A percentile compares a stretch with the other conserved stretches of the same genome.
phyloP scores from a whole-genome alignment of 495 filamentous ascomycete genomes.

The Trichocladium uniseriatum region DNA sequence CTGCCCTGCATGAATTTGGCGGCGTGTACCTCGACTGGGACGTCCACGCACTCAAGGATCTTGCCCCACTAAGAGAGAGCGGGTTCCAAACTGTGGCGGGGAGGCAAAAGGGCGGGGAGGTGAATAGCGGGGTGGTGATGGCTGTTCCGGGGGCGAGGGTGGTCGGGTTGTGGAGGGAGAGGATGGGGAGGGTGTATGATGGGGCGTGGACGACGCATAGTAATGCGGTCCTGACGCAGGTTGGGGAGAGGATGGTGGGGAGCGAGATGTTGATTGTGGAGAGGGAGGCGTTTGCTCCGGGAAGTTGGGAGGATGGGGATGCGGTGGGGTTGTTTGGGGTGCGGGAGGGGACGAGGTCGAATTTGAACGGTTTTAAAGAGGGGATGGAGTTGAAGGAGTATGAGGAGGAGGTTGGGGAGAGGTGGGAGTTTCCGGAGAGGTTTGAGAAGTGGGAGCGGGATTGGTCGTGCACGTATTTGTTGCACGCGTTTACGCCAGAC shows the following conservation, averaged over 20 bases:
- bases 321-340: constrained; percentile 23
- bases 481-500: constrained; percentile 13
- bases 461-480: constrained; percentile 10
- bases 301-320: constrained; percentile 11
- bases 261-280: constrained; percentile 18
- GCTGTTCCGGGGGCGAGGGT: background rate
- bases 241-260: constrained; percentile 6
- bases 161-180: constrained; percentile 1
- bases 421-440: constrained; percentile 6
- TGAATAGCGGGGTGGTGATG: constrained; percentile 18
- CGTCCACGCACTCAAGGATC: constrained; percentile 12
- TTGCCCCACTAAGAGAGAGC: constrained; percentile 1
- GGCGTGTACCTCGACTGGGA: constrained; percentile 21
- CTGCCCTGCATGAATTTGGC: constrained; percentile 6
- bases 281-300: constrained; percentile 14
- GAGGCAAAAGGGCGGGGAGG: constrained; percentile 1
- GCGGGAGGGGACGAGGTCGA: constrained; percentile 25
- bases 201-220: constrained; percentile 15
- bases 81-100: constrained; percentile 13
- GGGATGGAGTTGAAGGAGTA: constrained; percentile 1
- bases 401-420: constrained; percentile 4
- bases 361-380: constrained; percentile 1
- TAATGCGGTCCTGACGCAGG: constrained; percentile 10
- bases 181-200: constrained; percentile 13
- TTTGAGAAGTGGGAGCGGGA: constrained; percentile 11